Percentiles rank a stretch among this genome's conserved stretches.
Conservation (phyloP, 257 asterid genomes). For the Sherardia arvensis region DNA sequence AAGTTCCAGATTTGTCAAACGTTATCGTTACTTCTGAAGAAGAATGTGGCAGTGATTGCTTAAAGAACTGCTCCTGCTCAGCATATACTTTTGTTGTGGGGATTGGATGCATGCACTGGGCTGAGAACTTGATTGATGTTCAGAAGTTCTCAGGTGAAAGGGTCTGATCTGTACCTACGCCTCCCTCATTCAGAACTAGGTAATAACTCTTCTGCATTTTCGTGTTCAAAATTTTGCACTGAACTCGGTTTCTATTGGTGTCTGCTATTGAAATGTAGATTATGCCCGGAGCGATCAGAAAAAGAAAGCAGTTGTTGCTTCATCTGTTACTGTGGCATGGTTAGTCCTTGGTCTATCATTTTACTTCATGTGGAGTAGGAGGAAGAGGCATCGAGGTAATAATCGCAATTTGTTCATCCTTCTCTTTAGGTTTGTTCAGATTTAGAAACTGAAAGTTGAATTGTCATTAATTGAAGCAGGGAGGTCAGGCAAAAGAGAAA, state of each 20-base stretch:
- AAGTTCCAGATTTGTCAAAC: slow-evolving; percentile 34
- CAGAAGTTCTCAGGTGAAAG: slow-evolving; percentile 27
- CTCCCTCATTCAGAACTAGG: slow-evolving; percentile 45
- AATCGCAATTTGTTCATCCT: neutral
- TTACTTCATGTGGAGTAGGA: slow-evolving; percentile 31
- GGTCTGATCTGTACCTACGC: slow-evolving; percentile 40
- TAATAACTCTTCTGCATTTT: slow-evolving; percentile 6
- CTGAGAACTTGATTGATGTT: slow-evolving; percentile 24
- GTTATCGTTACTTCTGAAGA: slow-evolving; percentile 10
- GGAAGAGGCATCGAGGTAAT: slow-evolving; percentile 36
- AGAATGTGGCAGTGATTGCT: slow-evolving; percentile 34
- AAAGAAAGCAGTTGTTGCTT: slow-evolving; percentile 18
- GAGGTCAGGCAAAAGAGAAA: neutral
- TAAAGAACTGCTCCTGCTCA: slow-evolving; percentile 16
- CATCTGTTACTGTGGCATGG: slow-evolving; percentile 18
- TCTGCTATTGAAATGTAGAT: slow-evolving; percentile 21
- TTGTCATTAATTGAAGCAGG: neutral
- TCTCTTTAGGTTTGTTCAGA: neutral
- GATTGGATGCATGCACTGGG: slow-evolving; percentile 30
- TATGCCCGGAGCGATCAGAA: slow-evolving; percentile 5
- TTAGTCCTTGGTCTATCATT: slow-evolving; percentile 10
- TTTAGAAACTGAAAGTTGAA: slow-evolving; percentile 1
- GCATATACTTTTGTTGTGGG: slow-evolving; percentile 21
- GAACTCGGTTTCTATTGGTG: too few species aligned
- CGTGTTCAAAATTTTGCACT: neutral